Conservation (phyloP, 257 asterid genomes). For the Linderniella brevidens region DNA sequence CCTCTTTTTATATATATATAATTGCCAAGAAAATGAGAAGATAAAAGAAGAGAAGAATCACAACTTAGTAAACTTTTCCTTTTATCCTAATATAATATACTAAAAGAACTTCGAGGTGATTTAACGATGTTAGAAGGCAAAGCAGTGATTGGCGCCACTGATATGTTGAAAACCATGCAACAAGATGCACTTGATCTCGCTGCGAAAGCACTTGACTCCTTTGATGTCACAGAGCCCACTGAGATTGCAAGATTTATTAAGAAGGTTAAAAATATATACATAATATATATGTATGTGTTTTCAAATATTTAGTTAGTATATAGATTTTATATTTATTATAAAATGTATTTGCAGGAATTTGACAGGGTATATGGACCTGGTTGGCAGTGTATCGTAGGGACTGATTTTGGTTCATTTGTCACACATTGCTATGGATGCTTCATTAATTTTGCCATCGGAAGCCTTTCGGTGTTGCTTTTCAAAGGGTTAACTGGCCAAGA, state of each 20-base stretch:
- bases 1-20: too few relatives aligned
- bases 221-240: constrained; percentile 75
- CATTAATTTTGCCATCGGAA: constrained; percentile 56
- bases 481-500: constrained; percentile 32
- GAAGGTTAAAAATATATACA: constrained; percentile 20
- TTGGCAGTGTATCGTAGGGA: constrained; percentile 93
- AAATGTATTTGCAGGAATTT: constrained; percentile 35
- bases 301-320: too few relatives aligned
- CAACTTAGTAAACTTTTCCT: too few relatives aligned
- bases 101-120: neutral
- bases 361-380: constrained; percentile 49
- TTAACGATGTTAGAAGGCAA: constrained; percentile 62
- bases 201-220: constrained; percentile 73
- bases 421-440: constrained; percentile 76
- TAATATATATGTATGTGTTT: neutral
- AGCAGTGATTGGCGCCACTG: constrained; percentile 70
- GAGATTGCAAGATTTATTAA: constrained; percentile 67
- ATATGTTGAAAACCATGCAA: constrained; percentile 58
- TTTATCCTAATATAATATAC: too few relatives aligned
- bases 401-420: constrained; percentile 83
- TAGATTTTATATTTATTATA: too few relatives aligned
- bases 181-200: constrained; percentile 66
- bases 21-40: too few relatives aligned
- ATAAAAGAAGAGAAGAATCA: too few relatives aligned
- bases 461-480: constrained; percentile 62